Percentiles rank a stretch among this genome's conserved stretches.
Conservation (phyloP, 2,329 filamentous ascomycete genomes). For the Coleophoma cylindrospora region DNA sequence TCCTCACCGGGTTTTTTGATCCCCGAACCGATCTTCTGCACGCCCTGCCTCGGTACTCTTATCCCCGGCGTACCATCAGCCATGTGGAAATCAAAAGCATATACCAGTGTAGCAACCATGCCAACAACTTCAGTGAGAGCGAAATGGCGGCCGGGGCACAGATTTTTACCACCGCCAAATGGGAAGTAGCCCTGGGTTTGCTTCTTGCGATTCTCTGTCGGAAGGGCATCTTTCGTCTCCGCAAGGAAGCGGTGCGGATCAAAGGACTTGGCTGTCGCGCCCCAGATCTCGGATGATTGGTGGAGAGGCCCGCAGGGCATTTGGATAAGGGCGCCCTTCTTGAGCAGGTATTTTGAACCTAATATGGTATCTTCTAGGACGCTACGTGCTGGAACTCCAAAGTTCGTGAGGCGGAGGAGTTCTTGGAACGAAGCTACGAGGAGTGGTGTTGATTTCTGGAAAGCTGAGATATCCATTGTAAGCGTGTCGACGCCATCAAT, state of each 20-base stretch:
- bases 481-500: constrained; percentile 6
- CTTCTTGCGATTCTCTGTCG: constrained; percentile 9
- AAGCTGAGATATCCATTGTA: constrained; percentile 14
- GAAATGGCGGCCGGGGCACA: constrained; percentile 34
- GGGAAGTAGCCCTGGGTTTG: constrained; percentile 28
- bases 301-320: constrained; percentile 39
- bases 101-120: constrained; percentile 26
- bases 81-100: constrained; percentile 23
- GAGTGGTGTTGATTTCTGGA: constrained; percentile 35
- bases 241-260: constrained; percentile 35
- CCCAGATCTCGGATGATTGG: constrained; percentile 35
- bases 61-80: constrained; percentile 1
- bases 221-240: constrained; percentile 10
- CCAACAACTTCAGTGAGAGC: constrained; percentile 33
- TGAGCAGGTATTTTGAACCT: constrained; percentile 33
- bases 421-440: constrained; percentile 41
- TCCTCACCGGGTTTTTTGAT: constrained; percentile 17
- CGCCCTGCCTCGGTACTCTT: constrained; percentile 10
- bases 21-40: constrained; percentile 16
- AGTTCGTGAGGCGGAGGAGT: constrained; percentile 35
- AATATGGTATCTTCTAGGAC: constrained; percentile 37
- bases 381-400: constrained; percentile 32
- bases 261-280: constrained; percentile 34
- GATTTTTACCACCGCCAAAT: constrained; percentile 34
- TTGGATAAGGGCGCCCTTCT: constrained; percentile 36